Conservation (phyloP, 495 filamentous ascomycete species). For the Penicillium psychrofluorescens region DNA sequence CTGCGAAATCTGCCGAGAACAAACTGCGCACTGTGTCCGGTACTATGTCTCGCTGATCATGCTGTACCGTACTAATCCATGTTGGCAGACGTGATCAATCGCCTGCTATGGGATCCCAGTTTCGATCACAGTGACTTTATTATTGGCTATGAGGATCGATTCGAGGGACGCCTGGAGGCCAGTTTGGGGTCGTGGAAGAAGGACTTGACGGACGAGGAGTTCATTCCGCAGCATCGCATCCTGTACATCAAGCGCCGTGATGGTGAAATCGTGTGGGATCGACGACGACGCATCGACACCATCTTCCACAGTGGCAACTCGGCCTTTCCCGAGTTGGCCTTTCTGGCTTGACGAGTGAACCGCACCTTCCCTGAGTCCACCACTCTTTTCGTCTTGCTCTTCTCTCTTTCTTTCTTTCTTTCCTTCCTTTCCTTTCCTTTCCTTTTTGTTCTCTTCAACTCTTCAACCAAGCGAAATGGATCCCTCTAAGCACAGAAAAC, state of each 20-base stretch:
- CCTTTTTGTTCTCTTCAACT: background rate
- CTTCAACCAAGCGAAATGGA: slow-evolving; percentile 6
- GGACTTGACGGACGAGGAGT: slow-evolving; percentile 75
- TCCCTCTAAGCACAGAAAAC: slow-evolving; percentile 5
- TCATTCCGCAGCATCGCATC: slow-evolving; percentile 76
- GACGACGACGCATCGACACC: slow-evolving; percentile 45
- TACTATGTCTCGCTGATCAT: background rate
- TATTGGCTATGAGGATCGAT: slow-evolving; percentile 72
- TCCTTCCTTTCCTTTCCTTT: background rate
- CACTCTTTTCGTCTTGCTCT: background rate
- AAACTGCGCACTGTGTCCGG: slow-evolving; percentile 13
- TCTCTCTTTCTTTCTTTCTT: no score
- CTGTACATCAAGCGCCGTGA: slow-evolving; percentile 57
- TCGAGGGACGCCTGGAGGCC: slow-evolving; percentile 57
- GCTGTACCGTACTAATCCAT: background rate
- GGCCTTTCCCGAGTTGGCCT: slow-evolving; percentile 28
- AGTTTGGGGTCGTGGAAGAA: slow-evolving; percentile 59
- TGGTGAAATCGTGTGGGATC: slow-evolving; percentile 49
- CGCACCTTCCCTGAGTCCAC: slow-evolving; percentile 2
- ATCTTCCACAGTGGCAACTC: slow-evolving; percentile 53
- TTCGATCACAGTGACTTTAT: slow-evolving; percentile 58
- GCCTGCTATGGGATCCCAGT: slow-evolving; percentile 62
- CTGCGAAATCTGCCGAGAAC: slow-evolving; percentile 6
- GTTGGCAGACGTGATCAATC: slow-evolving; percentile 56
- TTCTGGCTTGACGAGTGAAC: slow-evolving; percentile 12